These are phyloP conservation scores for Ustilago sp. DNA, from an alignment of 1,284 basidiomycete genomes.

Conservation along the genomic window DNA sequence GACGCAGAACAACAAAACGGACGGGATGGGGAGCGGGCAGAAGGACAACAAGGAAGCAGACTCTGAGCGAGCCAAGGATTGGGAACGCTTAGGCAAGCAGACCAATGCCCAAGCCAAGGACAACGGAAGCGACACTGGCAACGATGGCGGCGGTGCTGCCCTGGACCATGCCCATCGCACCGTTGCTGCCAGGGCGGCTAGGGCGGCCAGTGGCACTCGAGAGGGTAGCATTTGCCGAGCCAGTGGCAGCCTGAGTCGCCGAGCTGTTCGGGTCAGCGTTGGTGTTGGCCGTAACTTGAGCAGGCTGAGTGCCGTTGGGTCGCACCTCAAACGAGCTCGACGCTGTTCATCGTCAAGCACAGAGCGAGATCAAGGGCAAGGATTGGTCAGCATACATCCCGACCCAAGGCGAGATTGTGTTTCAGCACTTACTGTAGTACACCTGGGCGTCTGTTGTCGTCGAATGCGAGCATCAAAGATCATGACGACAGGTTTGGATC, in stretches of 20 bases:
- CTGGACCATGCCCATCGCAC: slow-evolving; percentile 11
- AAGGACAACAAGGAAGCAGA: not conserved
- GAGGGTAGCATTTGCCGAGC: slow-evolving; percentile 37
- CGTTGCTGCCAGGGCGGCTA: slow-evolving; percentile 10
- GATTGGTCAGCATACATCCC: not conserved
- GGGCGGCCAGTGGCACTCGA: slow-evolving; percentile 19
- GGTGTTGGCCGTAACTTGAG: slow-evolving; percentile 50
- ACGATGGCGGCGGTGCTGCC: slow-evolving; percentile 18
- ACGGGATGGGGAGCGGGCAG: not conserved
- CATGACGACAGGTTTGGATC: not conserved
- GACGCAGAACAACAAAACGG: not conserved
- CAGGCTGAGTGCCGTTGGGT: slow-evolving; percentile 53
- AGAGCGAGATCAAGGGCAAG: not conserved
- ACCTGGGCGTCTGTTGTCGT: slow-evolving; percentile 35
- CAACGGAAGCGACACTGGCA: slow-evolving; percentile 24
- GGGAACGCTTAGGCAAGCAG: slow-evolving; percentile 17
- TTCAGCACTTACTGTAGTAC: slow-evolving; percentile 38
- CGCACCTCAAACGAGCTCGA: slow-evolving; percentile 45
- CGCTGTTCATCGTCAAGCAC: slow-evolving; percentile 1
- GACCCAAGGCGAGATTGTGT: not conserved
- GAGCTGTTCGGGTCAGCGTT: slow-evolving; percentile 45
- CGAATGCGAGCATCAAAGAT: not conserved
- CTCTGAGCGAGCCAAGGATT: not conserved
- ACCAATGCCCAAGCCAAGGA: slow-evolving; percentile 30
- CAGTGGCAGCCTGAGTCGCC: slow-evolving; percentile 33